Conservation (phyloP, 2,329 filamentous ascomycete species). For the Aphanoascus verrucosus region DNA sequence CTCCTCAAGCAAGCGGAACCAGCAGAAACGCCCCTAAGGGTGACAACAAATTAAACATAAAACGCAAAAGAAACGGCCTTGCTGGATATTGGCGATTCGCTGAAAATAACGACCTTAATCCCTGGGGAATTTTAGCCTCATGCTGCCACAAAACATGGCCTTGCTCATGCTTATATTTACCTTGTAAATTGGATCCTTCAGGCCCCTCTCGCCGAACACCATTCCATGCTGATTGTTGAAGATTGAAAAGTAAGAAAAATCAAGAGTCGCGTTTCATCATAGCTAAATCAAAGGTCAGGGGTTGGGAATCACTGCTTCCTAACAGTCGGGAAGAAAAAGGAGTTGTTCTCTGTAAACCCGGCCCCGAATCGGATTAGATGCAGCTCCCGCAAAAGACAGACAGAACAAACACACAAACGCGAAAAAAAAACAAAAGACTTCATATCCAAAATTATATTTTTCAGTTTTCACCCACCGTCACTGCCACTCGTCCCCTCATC, state of each 20-base stretch:
- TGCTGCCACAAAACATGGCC: neutral
- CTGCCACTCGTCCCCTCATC: slow-evolving; percentile 26
- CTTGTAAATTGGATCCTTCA: slow-evolving; percentile 2
- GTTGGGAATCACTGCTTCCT: slow-evolving; percentile 6
- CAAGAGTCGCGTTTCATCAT: slow-evolving; percentile 6
- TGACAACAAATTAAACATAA: neutral
- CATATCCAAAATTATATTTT: slow-evolving; percentile 10
- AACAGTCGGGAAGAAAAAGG: slow-evolving; percentile 10
- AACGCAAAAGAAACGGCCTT: neutral
- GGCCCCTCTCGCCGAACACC: slow-evolving; percentile 7
- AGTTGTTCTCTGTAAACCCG: slow-evolving; percentile 12
- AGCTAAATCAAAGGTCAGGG: neutral
- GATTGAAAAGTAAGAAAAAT: neutral
- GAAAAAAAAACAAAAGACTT: too few species aligned
- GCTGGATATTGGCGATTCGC: neutral
- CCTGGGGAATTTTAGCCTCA: slow-evolving; percentile 6
- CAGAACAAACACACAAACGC: too few species aligned
- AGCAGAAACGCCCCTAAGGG: neutral
- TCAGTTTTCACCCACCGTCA: slow-evolving; percentile 28
- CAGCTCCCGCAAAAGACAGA: slow-evolving; percentile 1
- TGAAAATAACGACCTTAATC: neutral
- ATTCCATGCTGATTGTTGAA: slow-evolving; percentile 9
- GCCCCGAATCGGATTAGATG: slow-evolving; percentile 11
- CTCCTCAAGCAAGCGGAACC: neutral
- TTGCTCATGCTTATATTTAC: neutral